phyloP scores from a whole-genome alignment of 2,329 filamentous ascomycete species.

The Stachybotrys chlorohalonatus region DNA sequence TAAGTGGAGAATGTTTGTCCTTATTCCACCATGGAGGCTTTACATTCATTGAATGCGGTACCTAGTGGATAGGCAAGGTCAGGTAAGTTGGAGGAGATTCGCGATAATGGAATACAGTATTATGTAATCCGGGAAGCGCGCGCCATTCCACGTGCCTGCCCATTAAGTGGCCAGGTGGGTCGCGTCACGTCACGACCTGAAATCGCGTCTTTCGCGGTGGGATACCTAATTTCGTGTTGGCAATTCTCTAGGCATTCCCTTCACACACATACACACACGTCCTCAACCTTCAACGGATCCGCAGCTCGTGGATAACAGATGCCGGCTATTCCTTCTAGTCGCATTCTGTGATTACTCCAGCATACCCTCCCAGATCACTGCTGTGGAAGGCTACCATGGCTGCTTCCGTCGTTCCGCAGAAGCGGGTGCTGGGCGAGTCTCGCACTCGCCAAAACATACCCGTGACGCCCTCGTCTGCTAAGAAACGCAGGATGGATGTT shows the following conservation, averaged over 20 bases:
- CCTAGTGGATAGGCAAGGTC: too few relatives aligned
- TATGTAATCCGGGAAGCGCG: background rate
- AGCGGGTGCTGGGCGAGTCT: slow-evolving; percentile 63
- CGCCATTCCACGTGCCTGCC: slow-evolving; percentile 21
- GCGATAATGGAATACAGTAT: too few relatives aligned
- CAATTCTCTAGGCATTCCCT: background rate
- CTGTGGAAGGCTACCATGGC: slow-evolving; percentile 28
- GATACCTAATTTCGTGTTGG: slow-evolving; percentile 17
- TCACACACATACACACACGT: background rate
- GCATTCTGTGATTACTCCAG: too few relatives aligned
- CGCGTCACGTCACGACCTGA: slow-evolving; percentile 25
- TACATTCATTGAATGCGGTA: too few relatives aligned
- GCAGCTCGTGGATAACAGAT: background rate
- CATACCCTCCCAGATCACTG: too few relatives aligned
- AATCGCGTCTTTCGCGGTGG: slow-evolving; percentile 18
- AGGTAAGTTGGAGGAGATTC: too few relatives aligned
- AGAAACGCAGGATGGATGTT: slow-evolving; percentile 76
- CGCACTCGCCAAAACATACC: slow-evolving; percentile 54
- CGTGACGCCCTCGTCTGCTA: slow-evolving; percentile 49
- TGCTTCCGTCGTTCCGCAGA: slow-evolving; percentile 51
- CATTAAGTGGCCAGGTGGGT: slow-evolving; percentile 16
- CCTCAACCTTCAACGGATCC: background rate
- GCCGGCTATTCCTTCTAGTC: background rate
- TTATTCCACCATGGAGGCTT: too few relatives aligned
- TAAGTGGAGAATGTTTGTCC: too few relatives aligned